Conservation (phyloP, 2,329 filamentous ascomycete genomes). For the Pleurostoma richardsiae region DNA sequence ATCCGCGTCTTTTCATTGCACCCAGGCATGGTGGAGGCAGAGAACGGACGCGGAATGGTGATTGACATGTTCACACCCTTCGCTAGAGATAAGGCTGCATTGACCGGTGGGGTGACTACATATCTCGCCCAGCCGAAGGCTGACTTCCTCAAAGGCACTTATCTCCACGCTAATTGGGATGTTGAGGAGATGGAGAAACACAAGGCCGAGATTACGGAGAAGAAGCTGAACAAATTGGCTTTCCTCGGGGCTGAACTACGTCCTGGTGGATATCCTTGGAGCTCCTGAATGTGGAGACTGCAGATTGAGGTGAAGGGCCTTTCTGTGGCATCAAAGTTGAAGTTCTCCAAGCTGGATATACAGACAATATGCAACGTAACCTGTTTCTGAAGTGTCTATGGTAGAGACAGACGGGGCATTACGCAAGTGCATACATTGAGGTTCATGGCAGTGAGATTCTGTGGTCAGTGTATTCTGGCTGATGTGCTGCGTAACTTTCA, state of each 20-base stretch:
- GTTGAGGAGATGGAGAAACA: slow-evolving; percentile 22
- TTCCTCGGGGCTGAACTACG: slow-evolving; percentile 7
- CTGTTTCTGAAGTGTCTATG: too few relatives aligned
- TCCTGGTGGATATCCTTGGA: slow-evolving; percentile 5
- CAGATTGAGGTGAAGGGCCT: too few relatives aligned
- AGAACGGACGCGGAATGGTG: slow-evolving; percentile 11
- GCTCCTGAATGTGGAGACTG: not conserved
- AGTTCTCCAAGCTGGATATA: too few relatives aligned
- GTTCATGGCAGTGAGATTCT: too few relatives aligned
- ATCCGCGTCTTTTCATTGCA: slow-evolving; percentile 15
- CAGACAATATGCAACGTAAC: too few relatives aligned
- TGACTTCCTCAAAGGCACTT: slow-evolving; percentile 24
- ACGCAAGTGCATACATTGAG: too few relatives aligned
- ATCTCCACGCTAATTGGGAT: slow-evolving; percentile 28
- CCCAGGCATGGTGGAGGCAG: slow-evolving; percentile 17
- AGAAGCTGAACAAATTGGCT: slow-evolving; percentile 14
- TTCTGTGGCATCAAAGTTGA: too few relatives aligned
- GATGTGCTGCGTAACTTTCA: too few relatives aligned
- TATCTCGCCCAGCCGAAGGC: slow-evolving; percentile 21
- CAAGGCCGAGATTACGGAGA: slow-evolving; percentile 17
- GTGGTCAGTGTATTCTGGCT: too few relatives aligned
- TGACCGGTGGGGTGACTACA: slow-evolving; percentile 23
- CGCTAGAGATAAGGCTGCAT: slow-evolving; percentile 20
- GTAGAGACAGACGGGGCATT: too few relatives aligned
- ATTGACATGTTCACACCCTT: slow-evolving; percentile 14